A percentile compares a stretch with the other conserved stretches of the same genome.
These are phyloP conservation scores for Zymoseptoria pseudotritici DNA, from an alignment of 2,329 filamentous ascomycete genomes.

Conservation along the genomic window DNA sequence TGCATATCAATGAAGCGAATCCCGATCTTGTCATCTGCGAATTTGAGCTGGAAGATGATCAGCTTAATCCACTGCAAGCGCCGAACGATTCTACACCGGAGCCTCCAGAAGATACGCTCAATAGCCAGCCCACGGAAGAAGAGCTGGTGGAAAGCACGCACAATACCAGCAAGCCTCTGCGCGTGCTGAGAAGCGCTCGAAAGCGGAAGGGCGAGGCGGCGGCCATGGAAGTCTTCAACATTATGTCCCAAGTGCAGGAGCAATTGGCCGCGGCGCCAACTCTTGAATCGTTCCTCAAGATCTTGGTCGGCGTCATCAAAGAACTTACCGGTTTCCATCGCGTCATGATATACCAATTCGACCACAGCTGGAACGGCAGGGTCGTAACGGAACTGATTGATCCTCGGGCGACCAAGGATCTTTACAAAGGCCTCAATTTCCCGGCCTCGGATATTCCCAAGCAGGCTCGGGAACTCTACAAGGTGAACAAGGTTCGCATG, in stretches of 20 bases:
- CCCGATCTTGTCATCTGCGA: conserved; percentile 74
- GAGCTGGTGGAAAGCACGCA: conserved; percentile 70
- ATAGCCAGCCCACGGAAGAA: conserved; percentile 63
- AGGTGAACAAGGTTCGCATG: conserved; percentile 79
- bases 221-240: conserved; percentile 84
- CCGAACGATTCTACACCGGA: conserved; percentile 52
- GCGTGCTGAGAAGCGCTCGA: conserved; percentile 66
- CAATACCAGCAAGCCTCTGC: conserved; percentile 66
- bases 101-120: conserved; percentile 64
- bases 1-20: conserved; percentile 65
- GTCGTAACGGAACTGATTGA: conserved; percentile 85
- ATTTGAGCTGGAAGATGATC: conserved; percentile 78
- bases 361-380: conserved; percentile 71
- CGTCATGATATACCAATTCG: conserved; percentile 91
- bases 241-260: conserved; percentile 86
- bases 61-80: conserved; percentile 59
- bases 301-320: conserved; percentile 77
- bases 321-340: conserved; percentile 86
- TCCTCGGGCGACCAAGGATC: conserved; percentile 66
- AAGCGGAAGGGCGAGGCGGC: conserved; percentile 70
- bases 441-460: conserved; percentile 80
- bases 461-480: conserved; percentile 83
- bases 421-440: conserved; percentile 83
- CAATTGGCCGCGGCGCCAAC: conserved; percentile 67
- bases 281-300: conserved; percentile 68